These are phyloP conservation scores for Mrakia blollopis DNA, from an alignment of 768 basidiomycete genomes.

Conservation along the genomic window DNA sequence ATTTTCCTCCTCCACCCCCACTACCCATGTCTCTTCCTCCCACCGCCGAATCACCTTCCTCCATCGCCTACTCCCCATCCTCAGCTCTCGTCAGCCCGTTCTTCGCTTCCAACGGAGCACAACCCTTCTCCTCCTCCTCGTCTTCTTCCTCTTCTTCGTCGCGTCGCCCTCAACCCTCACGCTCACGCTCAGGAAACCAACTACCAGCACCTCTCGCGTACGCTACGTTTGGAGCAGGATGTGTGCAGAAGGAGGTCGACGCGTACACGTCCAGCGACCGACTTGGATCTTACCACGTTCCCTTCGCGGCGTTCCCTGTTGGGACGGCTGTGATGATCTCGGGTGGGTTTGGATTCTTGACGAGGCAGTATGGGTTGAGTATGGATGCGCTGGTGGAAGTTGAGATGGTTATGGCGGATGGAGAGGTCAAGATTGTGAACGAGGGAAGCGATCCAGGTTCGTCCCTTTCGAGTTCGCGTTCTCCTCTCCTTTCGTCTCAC, in stretches of 20 bases:
- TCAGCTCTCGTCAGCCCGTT: constrained; percentile 13
- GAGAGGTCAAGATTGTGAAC: constrained; percentile 70
- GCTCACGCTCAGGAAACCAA: background rate
- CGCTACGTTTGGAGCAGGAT: constrained; percentile 46
- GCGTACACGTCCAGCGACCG: constrained; percentile 41
- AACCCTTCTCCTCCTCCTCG: background rate
- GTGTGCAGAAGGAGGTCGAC: constrained; percentile 68
- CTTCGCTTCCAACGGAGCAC: background rate
- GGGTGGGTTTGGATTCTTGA: constrained; percentile 84
- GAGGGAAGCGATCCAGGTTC: constrained; percentile 66
- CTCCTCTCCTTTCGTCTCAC: background rate
- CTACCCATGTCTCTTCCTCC: background rate
- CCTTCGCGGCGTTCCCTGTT: constrained; percentile 45
- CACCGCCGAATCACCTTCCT: background rate
- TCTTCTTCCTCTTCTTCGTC: constrained; percentile 10
- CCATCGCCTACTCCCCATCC: constrained; percentile 7
- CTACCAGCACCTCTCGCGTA: constrained; percentile 5
- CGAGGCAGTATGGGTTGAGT: constrained; percentile 75
- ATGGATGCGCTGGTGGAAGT: constrained; percentile 86
- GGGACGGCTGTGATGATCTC: constrained; percentile 45
- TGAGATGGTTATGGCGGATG: constrained; percentile 87
- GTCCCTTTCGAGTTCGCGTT: constrained; percentile 32
- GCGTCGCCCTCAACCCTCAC: background rate
- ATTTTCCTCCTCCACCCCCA: background rate
- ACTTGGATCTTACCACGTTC: constrained; percentile 37